phyloP scores from a whole-genome alignment of 768 basidiomycete species.

The Panus rudis region DNA sequence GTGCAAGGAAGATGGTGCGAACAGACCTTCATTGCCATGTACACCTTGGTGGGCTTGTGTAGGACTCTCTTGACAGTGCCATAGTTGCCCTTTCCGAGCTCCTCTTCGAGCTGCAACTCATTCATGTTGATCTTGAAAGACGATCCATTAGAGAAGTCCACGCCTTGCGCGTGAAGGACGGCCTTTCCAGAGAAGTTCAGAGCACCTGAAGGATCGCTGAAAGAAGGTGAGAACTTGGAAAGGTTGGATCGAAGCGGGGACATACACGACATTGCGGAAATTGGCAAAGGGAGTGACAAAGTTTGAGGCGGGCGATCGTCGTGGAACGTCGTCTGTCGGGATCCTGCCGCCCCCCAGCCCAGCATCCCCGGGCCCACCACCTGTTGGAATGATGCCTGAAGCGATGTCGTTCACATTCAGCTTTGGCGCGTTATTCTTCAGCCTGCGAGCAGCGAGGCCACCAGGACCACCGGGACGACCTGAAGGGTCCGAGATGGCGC shows the following conservation, averaged over 20 bases:
- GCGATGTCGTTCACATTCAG: conserved; percentile 33
- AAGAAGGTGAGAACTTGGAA: conserved; percentile 7
- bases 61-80: conserved; percentile 95
- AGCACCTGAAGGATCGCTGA: conserved; percentile 90
- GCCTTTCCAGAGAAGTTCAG: conserved; percentile 94
- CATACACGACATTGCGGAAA: conserved; percentile 91
- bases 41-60: conserved; percentile 89
- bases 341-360: conserved; percentile 70
- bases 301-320: conserved; percentile 24
- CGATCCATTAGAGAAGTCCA: conserved; percentile 83
- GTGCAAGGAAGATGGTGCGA: neutral
- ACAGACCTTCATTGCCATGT: conserved; percentile 97
- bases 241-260: conserved; percentile 15
- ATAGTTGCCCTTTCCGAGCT: conserved; percentile 94
- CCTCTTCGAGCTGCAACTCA: conserved; percentile 84
- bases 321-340: conserved; percentile 33
- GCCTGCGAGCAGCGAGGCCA: conserved; percentile 21
- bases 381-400: conserved; percentile 21
- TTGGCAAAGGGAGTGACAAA: conserved; percentile 82
- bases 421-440: conserved; percentile 24
- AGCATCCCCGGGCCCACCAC: conserved; percentile 53
- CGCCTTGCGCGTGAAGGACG: conserved; percentile 82
- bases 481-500: conserved; percentile 26
- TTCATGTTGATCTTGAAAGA: conserved; percentile 94
- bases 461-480: conserved; percentile 16